Evolutionary conservation across 2,329 filamentous ascomycete genomes (phyloP).

Genomic region (Xylaria multiplex): DNA sequence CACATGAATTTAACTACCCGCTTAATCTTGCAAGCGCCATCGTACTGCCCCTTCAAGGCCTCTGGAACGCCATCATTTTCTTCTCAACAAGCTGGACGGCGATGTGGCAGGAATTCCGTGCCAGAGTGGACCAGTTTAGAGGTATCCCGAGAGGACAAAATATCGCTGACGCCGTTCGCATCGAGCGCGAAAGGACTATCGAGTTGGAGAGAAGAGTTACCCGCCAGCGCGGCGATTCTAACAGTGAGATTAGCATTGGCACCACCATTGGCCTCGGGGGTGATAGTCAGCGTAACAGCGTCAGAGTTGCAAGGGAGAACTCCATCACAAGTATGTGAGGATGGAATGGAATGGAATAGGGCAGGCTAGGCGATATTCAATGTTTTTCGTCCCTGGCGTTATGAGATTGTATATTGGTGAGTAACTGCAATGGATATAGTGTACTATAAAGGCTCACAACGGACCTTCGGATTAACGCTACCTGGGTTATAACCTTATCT

Average conservation of each 20-base stretch:
- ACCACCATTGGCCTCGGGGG: constrained; percentile 25
- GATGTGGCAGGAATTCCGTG: constrained; percentile 51
- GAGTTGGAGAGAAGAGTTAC: constrained; percentile 41
- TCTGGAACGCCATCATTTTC: constrained; percentile 85
- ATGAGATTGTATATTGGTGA: neutral
- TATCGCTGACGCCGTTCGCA: constrained; percentile 44
- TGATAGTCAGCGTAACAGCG: constrained; percentile 23
- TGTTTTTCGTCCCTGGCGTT: neutral
- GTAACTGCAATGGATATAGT: neutral
- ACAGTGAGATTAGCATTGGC: constrained; percentile 35
- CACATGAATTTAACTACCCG: constrained; percentile 64
- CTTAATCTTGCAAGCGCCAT: constrained; percentile 76
- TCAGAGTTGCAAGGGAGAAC: constrained; percentile 10
- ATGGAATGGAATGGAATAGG: neutral
- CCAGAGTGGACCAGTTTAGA: constrained; percentile 33
- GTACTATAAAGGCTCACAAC: neutral
- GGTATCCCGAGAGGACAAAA: constrained; percentile 46
- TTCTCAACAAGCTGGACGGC: constrained; percentile 68
- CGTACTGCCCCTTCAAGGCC: constrained; percentile 79
- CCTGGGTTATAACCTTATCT: neutral
- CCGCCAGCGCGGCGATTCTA: constrained; percentile 32
- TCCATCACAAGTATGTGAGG: constrained; percentile 18
- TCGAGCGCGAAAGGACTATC: constrained; percentile 44
- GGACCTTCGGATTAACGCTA: neutral
- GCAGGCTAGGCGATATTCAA: neutral